These are phyloP conservation scores for Erysimum cheiri DNA, from an alignment of 441 rosid genomes.

Conservation along the genomic window DNA sequence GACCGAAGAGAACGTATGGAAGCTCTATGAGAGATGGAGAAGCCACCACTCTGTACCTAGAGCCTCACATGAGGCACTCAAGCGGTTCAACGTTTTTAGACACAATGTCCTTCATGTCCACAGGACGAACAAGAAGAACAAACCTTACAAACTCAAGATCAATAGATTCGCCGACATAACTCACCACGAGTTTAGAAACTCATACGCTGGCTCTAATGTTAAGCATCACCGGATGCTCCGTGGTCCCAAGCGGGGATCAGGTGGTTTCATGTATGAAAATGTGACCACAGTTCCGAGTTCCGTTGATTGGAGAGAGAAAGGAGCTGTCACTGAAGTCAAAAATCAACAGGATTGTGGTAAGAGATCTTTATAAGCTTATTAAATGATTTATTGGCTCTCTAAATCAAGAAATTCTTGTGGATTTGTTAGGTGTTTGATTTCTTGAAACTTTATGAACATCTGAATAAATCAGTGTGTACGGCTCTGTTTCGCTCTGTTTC, in stretches of 20 bases:
- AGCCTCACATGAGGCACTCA: conserved; percentile 61
- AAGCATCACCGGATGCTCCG: conserved; percentile 71
- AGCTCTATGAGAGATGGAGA: conserved; percentile 87
- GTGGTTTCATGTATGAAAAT: conserved; percentile 64
- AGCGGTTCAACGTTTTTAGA: conserved; percentile 80
- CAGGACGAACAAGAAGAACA: conserved; percentile 66
- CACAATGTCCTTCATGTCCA: conserved; percentile 83
- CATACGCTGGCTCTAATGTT: conserved; percentile 73
- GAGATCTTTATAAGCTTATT: not conserved
- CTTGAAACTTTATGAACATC: conserved; percentile 8
- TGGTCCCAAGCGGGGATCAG: conserved; percentile 47
- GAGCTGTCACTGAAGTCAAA: conserved; percentile 75
- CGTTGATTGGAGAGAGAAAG: conserved; percentile 82
- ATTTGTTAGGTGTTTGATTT: not conserved
- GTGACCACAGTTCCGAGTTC: conserved; percentile 49
- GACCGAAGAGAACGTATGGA: conserved; percentile 66
- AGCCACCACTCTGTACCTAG: conserved; percentile 77
- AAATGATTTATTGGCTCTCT: conserved; percentile 3
- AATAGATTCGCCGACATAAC: conserved; percentile 92
- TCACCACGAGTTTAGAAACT: conserved; percentile 66
- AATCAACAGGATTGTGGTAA: conserved; percentile 90
- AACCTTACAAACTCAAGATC: conserved; percentile 78
- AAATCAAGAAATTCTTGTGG: not conserved
- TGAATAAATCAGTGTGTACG: not conserved
- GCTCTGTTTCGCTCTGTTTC: not conserved